A percentile compares a stretch with the other conserved stretches of the same genome.
Conservation (phyloP, 768 basidiomycete genomes). For the Trametes cubensis region DNA sequence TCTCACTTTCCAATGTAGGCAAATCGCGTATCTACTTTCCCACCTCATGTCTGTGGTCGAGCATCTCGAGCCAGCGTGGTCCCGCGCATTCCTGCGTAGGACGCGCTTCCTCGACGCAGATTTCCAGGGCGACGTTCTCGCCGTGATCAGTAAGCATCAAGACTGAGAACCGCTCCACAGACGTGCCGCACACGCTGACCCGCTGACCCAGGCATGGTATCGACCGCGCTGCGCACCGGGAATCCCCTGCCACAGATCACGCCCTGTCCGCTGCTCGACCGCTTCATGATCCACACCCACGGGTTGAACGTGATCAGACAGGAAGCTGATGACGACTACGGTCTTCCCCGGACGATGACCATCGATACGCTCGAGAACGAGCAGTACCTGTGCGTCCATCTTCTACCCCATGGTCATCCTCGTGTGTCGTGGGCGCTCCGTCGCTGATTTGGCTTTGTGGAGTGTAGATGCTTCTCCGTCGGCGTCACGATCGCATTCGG, state of each 20-base stretch:
- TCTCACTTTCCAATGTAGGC: slow-evolving; percentile 41
- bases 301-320: slow-evolving; percentile 70
- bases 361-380: slow-evolving; percentile 74
- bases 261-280: slow-evolving; percentile 63
- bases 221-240: slow-evolving; percentile 73
- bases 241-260: slow-evolving; percentile 83
- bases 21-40: slow-evolving; percentile 68
- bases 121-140: slow-evolving; percentile 84
- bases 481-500: slow-evolving; percentile 71
- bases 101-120: slow-evolving; percentile 76
- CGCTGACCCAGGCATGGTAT: slow-evolving; percentile 62
- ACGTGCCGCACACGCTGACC: background rate
- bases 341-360: slow-evolving; percentile 70
- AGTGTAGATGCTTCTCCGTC: slow-evolving; percentile 64
- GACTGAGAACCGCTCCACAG: background rate
- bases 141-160: slow-evolving; percentile 66
- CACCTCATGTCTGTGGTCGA: slow-evolving; percentile 75
- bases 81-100: slow-evolving; percentile 70
- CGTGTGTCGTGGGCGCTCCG: background rate
- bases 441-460: background rate
- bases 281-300: slow-evolving; percentile 51
- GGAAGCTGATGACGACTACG: slow-evolving; percentile 74
- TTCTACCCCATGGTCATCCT: background rate
- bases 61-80: slow-evolving; percentile 77
- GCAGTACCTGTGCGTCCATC: slow-evolving; percentile 68